phyloP scores from a whole-genome alignment of 164 flowering plant genomes.

The Magnolia officinalis region DNA sequence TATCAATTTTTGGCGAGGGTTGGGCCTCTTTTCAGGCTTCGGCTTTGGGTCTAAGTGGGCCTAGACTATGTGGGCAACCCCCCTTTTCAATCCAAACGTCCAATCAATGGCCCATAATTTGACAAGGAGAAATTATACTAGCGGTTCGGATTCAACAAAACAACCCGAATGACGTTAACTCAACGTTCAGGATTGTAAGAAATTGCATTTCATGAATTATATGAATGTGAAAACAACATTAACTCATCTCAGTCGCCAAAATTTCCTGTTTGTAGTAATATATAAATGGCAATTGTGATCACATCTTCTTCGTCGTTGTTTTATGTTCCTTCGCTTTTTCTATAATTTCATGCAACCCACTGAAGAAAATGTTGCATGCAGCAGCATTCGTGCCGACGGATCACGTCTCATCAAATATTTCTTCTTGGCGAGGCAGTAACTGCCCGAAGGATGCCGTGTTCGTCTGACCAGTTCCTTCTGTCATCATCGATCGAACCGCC shows the following conservation, averaged over 20 bases:
- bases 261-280: background rate
- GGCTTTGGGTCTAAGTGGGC: no score
- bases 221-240: no score
- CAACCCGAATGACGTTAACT: no score
- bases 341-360: constrained; percentile 1
- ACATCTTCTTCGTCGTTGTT: background rate
- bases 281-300: background rate
- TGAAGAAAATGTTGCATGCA: background rate
- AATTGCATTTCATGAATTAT: no score
- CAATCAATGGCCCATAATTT: no score
- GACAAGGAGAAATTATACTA: no score
- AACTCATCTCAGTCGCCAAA: background rate
- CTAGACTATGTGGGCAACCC: no score
- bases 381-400: constrained; percentile 24
- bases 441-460: constrained; percentile 9
- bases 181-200: no score
- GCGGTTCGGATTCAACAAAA: no score
- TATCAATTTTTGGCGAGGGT: no score
- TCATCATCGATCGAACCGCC: constrained; percentile 23
- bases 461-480: constrained; percentile 18
- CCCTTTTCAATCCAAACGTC: no score
- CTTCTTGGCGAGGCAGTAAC: constrained; percentile 7
- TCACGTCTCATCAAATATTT: constrained; percentile 16
- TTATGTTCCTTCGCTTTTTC: background rate
- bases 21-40: no score